phyloP scores from a whole-genome alignment of 2,329 filamentous ascomycete species.

The Allantophomopsis lycopodina region DNA sequence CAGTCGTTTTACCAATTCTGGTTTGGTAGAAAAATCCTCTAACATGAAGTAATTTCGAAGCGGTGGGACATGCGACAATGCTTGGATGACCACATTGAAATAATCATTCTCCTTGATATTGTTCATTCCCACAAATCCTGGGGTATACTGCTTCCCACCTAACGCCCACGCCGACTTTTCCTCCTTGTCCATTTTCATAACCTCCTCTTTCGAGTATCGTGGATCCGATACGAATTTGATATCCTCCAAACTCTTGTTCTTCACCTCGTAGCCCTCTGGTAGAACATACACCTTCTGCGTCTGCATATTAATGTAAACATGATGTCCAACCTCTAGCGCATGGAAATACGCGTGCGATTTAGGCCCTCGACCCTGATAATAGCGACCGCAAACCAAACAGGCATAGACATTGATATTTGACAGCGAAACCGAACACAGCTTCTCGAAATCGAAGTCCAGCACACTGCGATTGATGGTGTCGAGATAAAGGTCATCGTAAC shows the following conservation, averaged over 20 bases:
- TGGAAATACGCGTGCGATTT: slow-evolving; percentile 98
- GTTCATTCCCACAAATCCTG: slow-evolving; percentile 97
- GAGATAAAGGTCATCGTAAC: slow-evolving; percentile 91
- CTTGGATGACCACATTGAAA: slow-evolving; percentile 87
- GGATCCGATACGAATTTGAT: slow-evolving; percentile 98
- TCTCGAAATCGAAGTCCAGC: slow-evolving; percentile 97
- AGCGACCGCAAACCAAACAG: slow-evolving; percentile 93
- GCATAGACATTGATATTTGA: slow-evolving; percentile 99
- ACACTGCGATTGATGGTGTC: slow-evolving; percentile 91
- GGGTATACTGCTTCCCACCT: slow-evolving; percentile 71
- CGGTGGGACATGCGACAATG: slow-evolving; percentile 77
- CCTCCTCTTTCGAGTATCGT: slow-evolving; percentile 66
- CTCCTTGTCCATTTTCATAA: slow-evolving; percentile 61
- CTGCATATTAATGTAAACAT: slow-evolving; percentile 97
- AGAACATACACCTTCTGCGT: slow-evolving; percentile 84
- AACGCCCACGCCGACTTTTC: slow-evolving; percentile 60
- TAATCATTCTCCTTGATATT: slow-evolving; percentile 99
- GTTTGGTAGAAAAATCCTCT: slow-evolving; percentile 59
- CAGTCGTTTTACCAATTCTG: slow-evolving; percentile 79
- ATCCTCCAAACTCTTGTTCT: slow-evolving; percentile 86
- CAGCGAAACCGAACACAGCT: slow-evolving; percentile 88
- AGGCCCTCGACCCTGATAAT: slow-evolving; percentile 85
- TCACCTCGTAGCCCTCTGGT: slow-evolving; percentile 94
- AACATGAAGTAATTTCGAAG: slow-evolving; percentile 87
- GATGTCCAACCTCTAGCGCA: slow-evolving; percentile 85